Conservation (phyloP, 1,284 basidiomycete genomes). For the Rhizoctonia solani region DNA sequence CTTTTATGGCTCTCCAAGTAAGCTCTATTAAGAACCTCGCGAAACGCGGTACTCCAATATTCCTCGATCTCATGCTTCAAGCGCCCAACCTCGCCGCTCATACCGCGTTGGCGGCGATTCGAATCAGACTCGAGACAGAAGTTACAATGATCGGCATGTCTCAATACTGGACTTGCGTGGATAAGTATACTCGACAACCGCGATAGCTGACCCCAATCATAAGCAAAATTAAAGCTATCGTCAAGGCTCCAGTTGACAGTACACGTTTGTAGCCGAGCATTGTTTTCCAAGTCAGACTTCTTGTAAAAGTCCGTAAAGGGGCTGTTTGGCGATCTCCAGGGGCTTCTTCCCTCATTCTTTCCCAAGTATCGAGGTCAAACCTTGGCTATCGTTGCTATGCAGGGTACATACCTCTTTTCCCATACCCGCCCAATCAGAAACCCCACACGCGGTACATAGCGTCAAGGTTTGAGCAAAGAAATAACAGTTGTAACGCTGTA, state of each 20-base stretch:
- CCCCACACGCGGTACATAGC: neutral
- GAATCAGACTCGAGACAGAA: neutral
- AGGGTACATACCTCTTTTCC: neutral
- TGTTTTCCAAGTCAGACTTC: too few relatives aligned
- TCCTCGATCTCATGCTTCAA: neutral
- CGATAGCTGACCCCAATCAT: neutral
- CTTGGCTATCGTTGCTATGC: neutral
- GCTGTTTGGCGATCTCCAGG: too few relatives aligned
- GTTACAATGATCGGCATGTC: neutral
- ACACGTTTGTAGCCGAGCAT: too few relatives aligned
- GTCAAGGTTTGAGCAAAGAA: conserved; percentile 6
- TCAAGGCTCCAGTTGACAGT: neutral
- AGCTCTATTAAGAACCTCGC: neutral
- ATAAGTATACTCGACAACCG: neutral
- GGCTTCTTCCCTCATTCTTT: neutral
- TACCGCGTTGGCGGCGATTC: neutral
- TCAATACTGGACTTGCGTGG: neutral
- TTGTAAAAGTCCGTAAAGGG: too few relatives aligned
- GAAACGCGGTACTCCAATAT: neutral
- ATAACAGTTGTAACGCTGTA: conserved; percentile 10
- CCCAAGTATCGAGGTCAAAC: neutral
- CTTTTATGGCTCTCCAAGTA: neutral
- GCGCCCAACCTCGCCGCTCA: neutral
- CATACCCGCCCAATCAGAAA: neutral
- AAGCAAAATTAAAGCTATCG: neutral